phyloP scores from a whole-genome alignment of 352 stramenopile species.

The Pythium angustatum region DNA sequence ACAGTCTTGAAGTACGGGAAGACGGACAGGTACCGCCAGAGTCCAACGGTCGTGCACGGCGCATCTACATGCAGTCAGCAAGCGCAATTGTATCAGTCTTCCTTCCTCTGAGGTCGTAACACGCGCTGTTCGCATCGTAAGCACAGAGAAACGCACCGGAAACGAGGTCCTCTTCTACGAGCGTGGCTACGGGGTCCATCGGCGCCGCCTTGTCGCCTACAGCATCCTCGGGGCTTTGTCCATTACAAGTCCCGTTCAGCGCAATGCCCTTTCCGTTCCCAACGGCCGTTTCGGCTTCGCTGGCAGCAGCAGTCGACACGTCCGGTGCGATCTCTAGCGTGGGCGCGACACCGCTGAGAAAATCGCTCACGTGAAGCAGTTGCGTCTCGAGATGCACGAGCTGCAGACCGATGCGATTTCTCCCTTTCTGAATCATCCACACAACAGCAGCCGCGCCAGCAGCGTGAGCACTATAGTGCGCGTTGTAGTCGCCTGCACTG shows the following conservation, averaged over 20 bases:
- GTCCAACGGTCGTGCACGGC: slow-evolving; percentile 60
- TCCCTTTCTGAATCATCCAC: slow-evolving; percentile 39
- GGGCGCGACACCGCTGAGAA: slow-evolving; percentile 43
- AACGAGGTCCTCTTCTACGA: slow-evolving; percentile 71
- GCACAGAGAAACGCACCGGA: slow-evolving; percentile 36
- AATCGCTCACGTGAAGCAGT: slow-evolving; percentile 61
- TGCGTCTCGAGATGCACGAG: slow-evolving; percentile 62
- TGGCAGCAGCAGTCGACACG: neutral
- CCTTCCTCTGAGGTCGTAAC: neutral
- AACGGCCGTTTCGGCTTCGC: neutral
- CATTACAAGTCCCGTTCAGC: too few relatives aligned
- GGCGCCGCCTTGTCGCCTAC: slow-evolving; percentile 30
- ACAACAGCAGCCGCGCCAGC: neutral
- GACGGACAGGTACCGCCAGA: slow-evolving; percentile 68
- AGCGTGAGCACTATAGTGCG: slow-evolving; percentile 4
- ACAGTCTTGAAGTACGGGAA: slow-evolving; percentile 70
- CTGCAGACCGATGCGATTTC: slow-evolving; percentile 54
- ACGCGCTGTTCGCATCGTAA: neutral
- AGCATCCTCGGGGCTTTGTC: too few relatives aligned
- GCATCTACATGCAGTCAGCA: slow-evolving; percentile 35
- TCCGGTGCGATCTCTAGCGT: slow-evolving; percentile 41
- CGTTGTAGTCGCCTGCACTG: too few relatives aligned
- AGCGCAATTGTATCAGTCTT: neutral
- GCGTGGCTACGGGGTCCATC: slow-evolving; percentile 30
- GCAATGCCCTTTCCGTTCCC: too few relatives aligned